These are phyloP conservation scores for Venturia carpophila DNA, from an alignment of 2,329 filamentous ascomycete species.

Conservation along the genomic window DNA sequence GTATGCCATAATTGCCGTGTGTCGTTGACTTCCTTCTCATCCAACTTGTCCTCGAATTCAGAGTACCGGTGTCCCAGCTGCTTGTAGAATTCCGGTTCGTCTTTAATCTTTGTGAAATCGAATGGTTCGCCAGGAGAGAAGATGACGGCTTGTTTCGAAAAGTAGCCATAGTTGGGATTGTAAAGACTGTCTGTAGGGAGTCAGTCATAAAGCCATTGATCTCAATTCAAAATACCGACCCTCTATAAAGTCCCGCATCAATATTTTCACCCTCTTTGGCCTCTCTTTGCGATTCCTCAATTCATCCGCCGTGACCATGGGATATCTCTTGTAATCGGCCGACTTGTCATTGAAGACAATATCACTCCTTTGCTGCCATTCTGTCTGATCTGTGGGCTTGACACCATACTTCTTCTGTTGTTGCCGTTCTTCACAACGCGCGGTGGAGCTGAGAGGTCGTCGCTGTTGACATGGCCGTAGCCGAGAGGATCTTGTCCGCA, in stretches of 20 bases:
- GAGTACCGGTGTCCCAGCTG: conserved; percentile 73
- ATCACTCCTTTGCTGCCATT: conserved; percentile 80
- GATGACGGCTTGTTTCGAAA: conserved; percentile 92
- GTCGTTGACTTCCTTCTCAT: conserved; percentile 61
- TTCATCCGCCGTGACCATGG: conserved; percentile 75
- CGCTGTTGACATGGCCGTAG: conserved; percentile 24
- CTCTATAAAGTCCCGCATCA: conserved; percentile 95
- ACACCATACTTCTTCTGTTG: conserved; percentile 20
- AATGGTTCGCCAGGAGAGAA: conserved; percentile 91
- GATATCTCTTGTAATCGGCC: conserved; percentile 74
- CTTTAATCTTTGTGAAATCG: conserved; percentile 69
- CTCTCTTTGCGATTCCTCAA: conserved; percentile 65
- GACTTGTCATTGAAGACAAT: conserved; percentile 67
- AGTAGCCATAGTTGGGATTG: conserved; percentile 91
- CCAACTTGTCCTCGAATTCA: conserved; percentile 82
- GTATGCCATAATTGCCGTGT: conserved; percentile 96
- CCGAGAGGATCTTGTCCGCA: conserved; percentile 34
- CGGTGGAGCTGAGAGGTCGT: conserved; percentile 11
- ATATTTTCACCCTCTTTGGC: conserved; percentile 87
- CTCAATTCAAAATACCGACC: conserved; percentile 43
- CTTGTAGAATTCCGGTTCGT: conserved; percentile 78
- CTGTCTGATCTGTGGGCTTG: conserved; percentile 50
- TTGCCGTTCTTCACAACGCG: conserved; percentile 10
- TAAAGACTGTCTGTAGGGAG: conserved; percentile 69
- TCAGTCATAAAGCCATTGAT: conserved; percentile 15